Conservation (phyloP, 1,284 basidiomycete species). For the Rhodotorula sp. region DNA sequence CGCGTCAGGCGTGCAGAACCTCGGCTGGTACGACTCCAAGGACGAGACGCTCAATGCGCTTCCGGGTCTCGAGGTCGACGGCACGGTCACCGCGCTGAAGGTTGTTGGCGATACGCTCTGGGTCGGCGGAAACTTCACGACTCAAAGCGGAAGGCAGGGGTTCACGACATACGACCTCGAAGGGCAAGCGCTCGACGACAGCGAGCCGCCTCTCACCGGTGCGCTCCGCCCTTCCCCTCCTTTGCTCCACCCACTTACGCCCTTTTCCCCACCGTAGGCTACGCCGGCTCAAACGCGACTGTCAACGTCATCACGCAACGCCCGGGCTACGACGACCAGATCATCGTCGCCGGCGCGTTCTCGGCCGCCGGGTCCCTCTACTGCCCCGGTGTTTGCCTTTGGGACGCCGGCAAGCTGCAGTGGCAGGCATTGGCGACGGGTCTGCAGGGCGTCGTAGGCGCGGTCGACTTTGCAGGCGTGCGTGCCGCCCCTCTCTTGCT, state of each 20-base stretch:
- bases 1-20: slow-evolving; percentile 57
- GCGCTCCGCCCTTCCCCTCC: neutral
- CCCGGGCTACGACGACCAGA: slow-evolving; percentile 61
- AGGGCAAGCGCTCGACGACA: slow-evolving; percentile 61
- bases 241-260: neutral
- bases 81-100: slow-evolving; percentile 70
- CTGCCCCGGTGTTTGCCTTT: slow-evolving; percentile 79
- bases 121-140: slow-evolving; percentile 76
- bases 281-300: slow-evolving; percentile 60
- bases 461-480: slow-evolving; percentile 78
- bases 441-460: slow-evolving; percentile 75
- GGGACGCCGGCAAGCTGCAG: slow-evolving; percentile 66
- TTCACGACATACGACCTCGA: slow-evolving; percentile 76
- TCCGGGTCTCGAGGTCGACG: slow-evolving; percentile 61
- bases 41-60: slow-evolving; percentile 62
- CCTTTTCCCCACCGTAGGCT: slow-evolving; percentile 16
- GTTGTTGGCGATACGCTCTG: slow-evolving; percentile 67
- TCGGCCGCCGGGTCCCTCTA: slow-evolving; percentile 70
- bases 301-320: slow-evolving; percentile 75
- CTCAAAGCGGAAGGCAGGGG: slow-evolving; percentile 58
- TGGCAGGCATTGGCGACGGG: slow-evolving; percentile 83
- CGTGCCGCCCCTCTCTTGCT: slow-evolving; percentile 48
- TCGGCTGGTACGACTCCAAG: slow-evolving; percentile 73
- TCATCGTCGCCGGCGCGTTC: slow-evolving; percentile 87
- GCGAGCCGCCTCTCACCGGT: slow-evolving; percentile 23